These are phyloP conservation scores for Omphalea diandra DNA, from an alignment of 441 rosid genomes.

Conservation along the genomic window DNA sequence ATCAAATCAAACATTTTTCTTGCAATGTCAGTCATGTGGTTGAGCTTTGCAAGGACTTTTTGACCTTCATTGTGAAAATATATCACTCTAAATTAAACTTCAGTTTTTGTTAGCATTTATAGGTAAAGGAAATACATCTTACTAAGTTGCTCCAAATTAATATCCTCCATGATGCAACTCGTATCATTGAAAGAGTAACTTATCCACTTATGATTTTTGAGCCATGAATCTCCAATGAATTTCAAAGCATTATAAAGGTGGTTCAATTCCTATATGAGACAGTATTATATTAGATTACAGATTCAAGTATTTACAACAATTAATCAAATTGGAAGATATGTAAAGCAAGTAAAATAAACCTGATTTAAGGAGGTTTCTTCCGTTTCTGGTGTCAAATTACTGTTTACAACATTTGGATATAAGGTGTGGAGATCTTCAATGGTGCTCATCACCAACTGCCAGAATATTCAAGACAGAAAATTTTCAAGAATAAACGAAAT, in stretches of 20 bases:
- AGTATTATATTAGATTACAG: neutral
- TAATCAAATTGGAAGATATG: neutral
- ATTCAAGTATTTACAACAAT: neutral
- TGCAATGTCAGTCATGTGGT: constrained; percentile 55
- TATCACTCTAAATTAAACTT: constrained; percentile 7
- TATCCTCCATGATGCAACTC: constrained; percentile 13
- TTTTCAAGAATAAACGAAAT: constrained; percentile 12
- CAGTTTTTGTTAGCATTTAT: neutral
- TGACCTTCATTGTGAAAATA: constrained; percentile 39
- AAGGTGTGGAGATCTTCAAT: constrained; percentile 61
- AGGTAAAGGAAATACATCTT: neutral
- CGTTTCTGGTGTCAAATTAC: neutral
- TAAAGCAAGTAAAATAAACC: neutral
- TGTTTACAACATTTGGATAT: constrained; percentile 20
- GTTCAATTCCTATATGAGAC: constrained; percentile 47
- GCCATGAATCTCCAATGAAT: constrained; percentile 69
- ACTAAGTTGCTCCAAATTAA: constrained; percentile 12
- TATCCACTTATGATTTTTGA: constrained; percentile 43
- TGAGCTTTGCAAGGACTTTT: constrained; percentile 49
- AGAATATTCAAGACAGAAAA: neutral
- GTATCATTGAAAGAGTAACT: neutral
- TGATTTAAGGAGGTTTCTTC: constrained; percentile 22
- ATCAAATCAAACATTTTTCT: constrained; percentile 53
- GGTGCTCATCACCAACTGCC: constrained; percentile 55
- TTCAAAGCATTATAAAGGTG: constrained; percentile 52